These are phyloP conservation scores for Cardamine chenopodiifolia DNA, from an alignment of 345 rosid species.

Conservation along the genomic window DNA sequence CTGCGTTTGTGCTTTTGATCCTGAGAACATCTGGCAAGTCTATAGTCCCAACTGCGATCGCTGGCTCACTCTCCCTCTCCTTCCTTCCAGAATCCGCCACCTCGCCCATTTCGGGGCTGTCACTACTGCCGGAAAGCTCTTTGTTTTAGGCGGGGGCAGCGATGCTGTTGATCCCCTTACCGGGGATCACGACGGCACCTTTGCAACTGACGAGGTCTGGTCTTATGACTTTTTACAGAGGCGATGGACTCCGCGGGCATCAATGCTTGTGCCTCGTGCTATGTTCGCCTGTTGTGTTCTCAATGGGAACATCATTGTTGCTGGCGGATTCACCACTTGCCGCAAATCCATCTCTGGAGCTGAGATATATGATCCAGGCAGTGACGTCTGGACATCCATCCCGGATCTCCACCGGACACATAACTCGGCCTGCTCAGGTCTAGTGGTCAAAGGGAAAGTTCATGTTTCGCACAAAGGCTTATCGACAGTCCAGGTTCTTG, in stretches of 20 bases:
- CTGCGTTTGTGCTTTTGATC: constrained; percentile 87
- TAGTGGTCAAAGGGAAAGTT: constrained; percentile 67
- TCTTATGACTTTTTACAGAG: constrained; percentile 78
- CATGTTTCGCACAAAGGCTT: constrained; percentile 90
- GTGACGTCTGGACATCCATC: constrained; percentile 73
- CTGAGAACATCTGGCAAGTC: constrained; percentile 94
- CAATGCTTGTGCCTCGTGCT: constrained; percentile 93
- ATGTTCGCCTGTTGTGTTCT: constrained; percentile 93
- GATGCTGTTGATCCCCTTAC: constrained; percentile 90
- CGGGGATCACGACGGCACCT: constrained; percentile 94
- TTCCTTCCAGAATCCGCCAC: constrained; percentile 83
- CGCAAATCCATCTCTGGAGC: constrained; percentile 87
- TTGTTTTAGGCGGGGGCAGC: constrained; percentile 94
- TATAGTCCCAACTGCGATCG: constrained; percentile 77
- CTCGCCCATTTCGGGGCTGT: constrained; percentile 85
- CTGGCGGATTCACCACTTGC: constrained; percentile 94
- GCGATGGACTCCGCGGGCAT: constrained; percentile 64
- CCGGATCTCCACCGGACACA: constrained; percentile 89
- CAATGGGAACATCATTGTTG: constrained; percentile 84
- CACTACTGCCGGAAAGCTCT: constrained; percentile 66
- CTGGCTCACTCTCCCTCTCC: constrained; percentile 90
- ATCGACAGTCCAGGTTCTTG: constrained; percentile 83
- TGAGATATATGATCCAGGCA: constrained; percentile 87
- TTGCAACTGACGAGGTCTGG: constrained; percentile 94
- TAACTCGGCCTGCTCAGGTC: constrained; percentile 87